Base-by-base conservation (phyloP, 2,329 filamentous ascomycete species). In the Aspergillus terreus region DNA sequence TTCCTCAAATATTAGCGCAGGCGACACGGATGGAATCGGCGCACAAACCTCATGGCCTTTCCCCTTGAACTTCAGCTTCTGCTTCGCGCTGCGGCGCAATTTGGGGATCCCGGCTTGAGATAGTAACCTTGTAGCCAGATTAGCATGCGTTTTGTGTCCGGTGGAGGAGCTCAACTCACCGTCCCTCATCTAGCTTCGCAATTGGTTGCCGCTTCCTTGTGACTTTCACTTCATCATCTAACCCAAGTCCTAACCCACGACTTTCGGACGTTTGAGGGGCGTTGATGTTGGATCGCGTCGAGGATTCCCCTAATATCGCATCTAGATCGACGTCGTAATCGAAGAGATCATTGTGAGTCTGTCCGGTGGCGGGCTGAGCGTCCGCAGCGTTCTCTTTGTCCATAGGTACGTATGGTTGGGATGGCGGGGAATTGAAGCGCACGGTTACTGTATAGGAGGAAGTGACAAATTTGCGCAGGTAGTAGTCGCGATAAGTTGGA, bases 201-300 rank as follows among this genome's bases (percentile, higher is more conserved):
- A 84, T 79, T 1, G 91, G 90, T 55, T 84, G 81, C 33, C 85
- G 81, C 62, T 87, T 87, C 72, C 90, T 96, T 38, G 82, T 82
- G 4, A 96, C 80, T 50, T 89, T 86, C 48, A 99, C 82, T 63
- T 95, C 90, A 64, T 95, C 84, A 58, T 97, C 92, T 51, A 96
- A 84, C 43, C 92, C 91, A 2, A 95, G 73, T 1, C 78, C 78
- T 7, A 76, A 78, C 25, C 79, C 77, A 59, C 49, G 62, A 42
- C 51, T 49, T 30, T 56, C 47, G 41, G 53, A 49, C 53, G 48
- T 57, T 23, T 59, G 68, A 47, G 60, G 36, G 9, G 51, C 44
- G 49, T 63, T 56, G 25, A 52, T 45, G 10, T 49, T 60, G 32
- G 55, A 46, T 14, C 44, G 57, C 47, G 36, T 65, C 46, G 60